Percentiles rank a stretch among this genome's conserved stretches.
Conservation (phyloP, 1,284 basidiomycete genomes). For the Ceratobasidium theobromae region DNA sequence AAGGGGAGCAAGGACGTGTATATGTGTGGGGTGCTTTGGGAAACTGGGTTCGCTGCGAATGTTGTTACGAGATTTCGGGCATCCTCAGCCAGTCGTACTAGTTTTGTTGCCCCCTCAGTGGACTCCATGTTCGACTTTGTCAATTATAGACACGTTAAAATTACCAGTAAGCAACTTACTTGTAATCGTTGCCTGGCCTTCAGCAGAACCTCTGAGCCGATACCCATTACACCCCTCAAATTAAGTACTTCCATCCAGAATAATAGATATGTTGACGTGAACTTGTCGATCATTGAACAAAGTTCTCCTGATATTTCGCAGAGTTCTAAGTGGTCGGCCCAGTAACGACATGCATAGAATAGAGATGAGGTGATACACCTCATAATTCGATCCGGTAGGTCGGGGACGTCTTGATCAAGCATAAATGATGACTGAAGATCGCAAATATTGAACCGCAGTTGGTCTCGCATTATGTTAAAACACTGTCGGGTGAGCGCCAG, state of each 20-base stretch:
- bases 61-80: not conserved
- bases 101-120: not conserved
- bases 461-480: not conserved
- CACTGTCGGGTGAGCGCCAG: not conserved
- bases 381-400: not conserved
- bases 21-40: constrained; percentile 3
- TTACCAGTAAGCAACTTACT: too few species aligned
- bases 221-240: not conserved
- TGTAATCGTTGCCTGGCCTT: not conserved
- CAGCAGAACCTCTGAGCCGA: not conserved
- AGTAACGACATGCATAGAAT: not conserved
- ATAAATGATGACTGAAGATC: not conserved
- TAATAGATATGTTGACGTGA: not conserved
- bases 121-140: too few species aligned
- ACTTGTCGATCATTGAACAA: not conserved
- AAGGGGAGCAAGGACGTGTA: constrained; percentile 4
- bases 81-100: not conserved
- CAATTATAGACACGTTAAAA: too few species aligned
- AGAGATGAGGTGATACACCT: not conserved
- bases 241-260: constrained; percentile 34
- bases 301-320: not conserved
- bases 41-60: not conserved
- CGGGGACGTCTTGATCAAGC: not conserved
- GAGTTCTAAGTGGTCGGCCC: not conserved
- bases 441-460: constrained; percentile 7